These are phyloP conservation scores for Rhizopus delemar DNA, from an alignment of 371 early-diverging fungal genomes.

Conservation along the genomic window DNA sequence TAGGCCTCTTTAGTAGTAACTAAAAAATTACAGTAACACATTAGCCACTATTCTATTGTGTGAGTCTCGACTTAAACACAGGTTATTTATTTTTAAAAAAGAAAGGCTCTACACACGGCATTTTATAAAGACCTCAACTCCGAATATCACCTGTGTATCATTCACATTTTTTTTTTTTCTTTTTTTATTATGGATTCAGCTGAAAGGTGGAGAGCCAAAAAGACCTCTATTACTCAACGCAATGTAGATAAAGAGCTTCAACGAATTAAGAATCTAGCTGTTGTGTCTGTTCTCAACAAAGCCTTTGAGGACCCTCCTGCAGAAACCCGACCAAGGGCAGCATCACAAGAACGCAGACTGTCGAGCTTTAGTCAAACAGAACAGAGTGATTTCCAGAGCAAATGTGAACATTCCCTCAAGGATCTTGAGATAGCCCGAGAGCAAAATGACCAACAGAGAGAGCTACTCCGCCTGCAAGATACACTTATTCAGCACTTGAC, in stretches of 20 bases:
- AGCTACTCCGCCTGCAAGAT: slow-evolving; percentile 37
- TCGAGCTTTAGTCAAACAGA: neutral
- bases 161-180: slow-evolving; percentile 4
- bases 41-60: too few relatives aligned
- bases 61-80: too few relatives aligned
- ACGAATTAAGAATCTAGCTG: slow-evolving; percentile 42
- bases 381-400: slow-evolving; percentile 13
- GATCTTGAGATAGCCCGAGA: slow-evolving; percentile 20
- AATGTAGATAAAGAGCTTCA: slow-evolving; percentile 42
- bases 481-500: slow-evolving; percentile 30
- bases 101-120: neutral
- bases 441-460: slow-evolving; percentile 17
- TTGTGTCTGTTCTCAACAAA: slow-evolving; percentile 44
- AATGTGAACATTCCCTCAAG: slow-evolving; percentile 14
- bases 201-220: slow-evolving; percentile 7
- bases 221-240: slow-evolving; percentile 13
- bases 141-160: neutral
- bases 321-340: neutral
- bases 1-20: too few relatives aligned
- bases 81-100: too few relatives aligned
- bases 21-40: too few relatives aligned
- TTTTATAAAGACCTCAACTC: neutral
- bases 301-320: slow-evolving; percentile 27
- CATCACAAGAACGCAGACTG: slow-evolving; percentile 1
- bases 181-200: slow-evolving; percentile 9